Evolutionary conservation across 2,329 filamentous ascomycete genomes (phyloP).

Genomic region (Leptographium lundbergii): DNA sequence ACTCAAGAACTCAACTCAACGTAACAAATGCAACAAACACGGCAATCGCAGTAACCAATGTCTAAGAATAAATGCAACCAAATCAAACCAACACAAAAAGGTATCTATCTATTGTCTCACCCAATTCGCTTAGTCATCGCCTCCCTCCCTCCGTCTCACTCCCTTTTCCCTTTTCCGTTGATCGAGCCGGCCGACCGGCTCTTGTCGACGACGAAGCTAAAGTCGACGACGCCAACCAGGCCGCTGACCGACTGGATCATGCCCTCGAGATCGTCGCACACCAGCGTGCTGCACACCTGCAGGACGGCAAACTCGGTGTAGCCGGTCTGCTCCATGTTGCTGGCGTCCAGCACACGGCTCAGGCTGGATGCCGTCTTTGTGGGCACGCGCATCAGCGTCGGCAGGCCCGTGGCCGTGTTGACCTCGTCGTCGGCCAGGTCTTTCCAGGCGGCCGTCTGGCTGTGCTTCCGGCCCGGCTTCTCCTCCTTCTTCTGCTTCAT

Average conservation of each 20-base stretch:
- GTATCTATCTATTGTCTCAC: background rate
- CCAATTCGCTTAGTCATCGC: background rate
- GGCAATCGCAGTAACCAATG: too few species aligned
- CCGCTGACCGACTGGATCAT: constrained; percentile 49
- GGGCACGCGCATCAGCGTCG: constrained; percentile 4
- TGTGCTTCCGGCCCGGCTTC: background rate
- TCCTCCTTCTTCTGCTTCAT: background rate
- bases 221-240: constrained; percentile 64
- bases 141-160: background rate
- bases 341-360: constrained; percentile 42
- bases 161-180: constrained; percentile 13
- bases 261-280: constrained; percentile 55
- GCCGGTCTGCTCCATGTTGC: constrained; percentile 56
- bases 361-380: background rate
- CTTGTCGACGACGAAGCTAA: constrained; percentile 45
- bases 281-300: constrained; percentile 56
- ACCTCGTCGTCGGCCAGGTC: constrained; percentile 2
- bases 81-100: background rate
- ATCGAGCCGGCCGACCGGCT: background rate
- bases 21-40: too few species aligned
- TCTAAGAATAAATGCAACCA: background rate
- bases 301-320: constrained; percentile 66
- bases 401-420: constrained; percentile 5
- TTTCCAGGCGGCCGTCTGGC: constrained; percentile 3
- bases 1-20: too few species aligned